Base-by-base conservation (phyloP, 345 rosid genomes). In the Cardamine resedifolia region DNA sequence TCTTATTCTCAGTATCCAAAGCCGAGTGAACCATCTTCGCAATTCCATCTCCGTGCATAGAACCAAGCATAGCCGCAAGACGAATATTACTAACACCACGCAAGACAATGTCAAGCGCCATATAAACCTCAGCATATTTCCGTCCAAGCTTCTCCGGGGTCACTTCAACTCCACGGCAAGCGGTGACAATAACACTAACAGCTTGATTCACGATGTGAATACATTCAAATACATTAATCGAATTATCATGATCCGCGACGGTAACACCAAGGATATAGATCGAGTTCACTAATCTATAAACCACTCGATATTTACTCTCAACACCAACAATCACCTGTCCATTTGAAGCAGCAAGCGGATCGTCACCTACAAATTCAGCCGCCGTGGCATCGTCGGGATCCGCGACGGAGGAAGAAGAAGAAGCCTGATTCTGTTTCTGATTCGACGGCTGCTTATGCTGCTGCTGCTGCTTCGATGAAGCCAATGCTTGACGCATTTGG, bases 21-120 rank as follows among this genome's bases (percentile, higher is more conserved):
- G 86, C 96, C 11, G 99, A 95, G 12, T 95, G 99, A 4, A 95
- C 99, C 99, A 95, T 87, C 83, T 90, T 95, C 10, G 99, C 99
- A 49, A 95, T 86, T 15, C 98, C 91, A 2, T 95, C 99, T 0
- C 92, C 98, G 81, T 95, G 99, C 97, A 95, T 92, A 21, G 96
- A 80, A 6, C 86, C 88, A 21, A 95, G 88, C 99, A 95, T 92
- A 3, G 98, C 99, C 0, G 98, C 91, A 7, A 95, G 85, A 33
- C 99, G 86, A 33, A 95, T 92, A 71, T 81, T 82, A 72, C 98
- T 92, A 26, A 87, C 98, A 9, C 99, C 98, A 2, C 97, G 93
- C 18, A 95, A 80, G 19, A 95, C 99, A 19, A 95, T 95, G 51
- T 95, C 98, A 19, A 95, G 81, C 7, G 99, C 99, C 98, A 95